Evolutionary conservation across 1,139 yeast genomes (phyloP).

Genomic region (Saccharomycopsis phalli): DNA sequence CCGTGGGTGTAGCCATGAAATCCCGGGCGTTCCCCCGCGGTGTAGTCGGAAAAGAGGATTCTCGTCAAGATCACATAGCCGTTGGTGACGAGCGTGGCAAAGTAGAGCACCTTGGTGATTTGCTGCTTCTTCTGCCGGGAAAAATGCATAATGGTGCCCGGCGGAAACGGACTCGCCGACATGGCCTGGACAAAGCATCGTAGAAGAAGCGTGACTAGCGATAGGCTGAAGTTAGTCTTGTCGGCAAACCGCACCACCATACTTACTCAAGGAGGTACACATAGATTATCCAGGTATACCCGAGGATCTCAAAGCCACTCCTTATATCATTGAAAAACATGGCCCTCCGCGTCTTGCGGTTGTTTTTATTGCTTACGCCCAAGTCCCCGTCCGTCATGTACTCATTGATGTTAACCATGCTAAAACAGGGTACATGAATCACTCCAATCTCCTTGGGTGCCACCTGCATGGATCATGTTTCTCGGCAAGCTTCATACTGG

Average conservation of each 20-base stretch:
- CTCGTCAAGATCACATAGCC: conserved; percentile 26
- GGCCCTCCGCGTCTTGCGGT: conserved; percentile 25
- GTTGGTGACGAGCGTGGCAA: conserved; percentile 18
- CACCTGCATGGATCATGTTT: too few relatives aligned
- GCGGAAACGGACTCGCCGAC: conserved; percentile 30
- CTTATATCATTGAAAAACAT: conserved; percentile 24
- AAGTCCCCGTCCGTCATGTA: not conserved
- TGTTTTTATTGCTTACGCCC: conserved; percentile 22
- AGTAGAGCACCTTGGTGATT: conserved; percentile 21
- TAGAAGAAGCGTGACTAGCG: conserved; percentile 6
- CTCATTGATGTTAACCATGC: conserved; percentile 6
- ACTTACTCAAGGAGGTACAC: conserved; percentile 24
- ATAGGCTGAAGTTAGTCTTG: conserved; percentile 6
- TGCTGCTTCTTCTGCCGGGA: conserved; percentile 21
- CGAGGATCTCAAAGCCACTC: conserved; percentile 23
- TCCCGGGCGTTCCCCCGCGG: conserved; percentile 24
- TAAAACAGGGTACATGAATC: too few relatives aligned
- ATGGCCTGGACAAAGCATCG: conserved; percentile 25
- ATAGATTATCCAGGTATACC: conserved; percentile 26
- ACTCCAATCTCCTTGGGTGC: too few relatives aligned
- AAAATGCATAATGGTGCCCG: conserved; percentile 15
- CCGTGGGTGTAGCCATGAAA: conserved; percentile 28
- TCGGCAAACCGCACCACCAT: not conserved
- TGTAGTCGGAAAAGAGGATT: conserved; percentile 24
- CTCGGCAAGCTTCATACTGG: too few relatives aligned